Evolutionary conservation across 164 flowering plant species (phyloP).

Genomic region (Vitis vinifera): ASM3070453v1 NC_081805.1:25195501-25196000

Average conservation of each 20-base stretch:
- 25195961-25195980: too few relatives aligned
- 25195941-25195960: too few relatives aligned
- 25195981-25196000: too few relatives aligned
- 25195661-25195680: conserved; percentile 80
- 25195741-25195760: conserved; percentile 83
- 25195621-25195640: conserved; percentile 48
- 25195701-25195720: conserved; percentile 77
- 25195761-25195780: conserved; percentile 74
- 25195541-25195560: conserved; percentile 96
- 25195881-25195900: too few relatives aligned
- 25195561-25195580: conserved; percentile 69
- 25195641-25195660: conserved; percentile 47
- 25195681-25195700: conserved; percentile 80
- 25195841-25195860: conserved; percentile 77
- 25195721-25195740: conserved; percentile 82
- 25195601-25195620: conserved; percentile 69
- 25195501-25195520: conserved; percentile 97
- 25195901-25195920: too few relatives aligned
- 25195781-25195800: conserved; percentile 72
- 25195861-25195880: too few relatives aligned
- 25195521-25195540: conserved; percentile 76
- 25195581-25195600: conserved; percentile 46
- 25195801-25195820: conserved; percentile 61
- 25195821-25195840: conserved; percentile 34
- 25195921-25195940: too few relatives aligned